Evolutionary conservation across 768 basidiomycete genomes (phyloP).

Genomic region (Boletus rex-veris): DNA sequence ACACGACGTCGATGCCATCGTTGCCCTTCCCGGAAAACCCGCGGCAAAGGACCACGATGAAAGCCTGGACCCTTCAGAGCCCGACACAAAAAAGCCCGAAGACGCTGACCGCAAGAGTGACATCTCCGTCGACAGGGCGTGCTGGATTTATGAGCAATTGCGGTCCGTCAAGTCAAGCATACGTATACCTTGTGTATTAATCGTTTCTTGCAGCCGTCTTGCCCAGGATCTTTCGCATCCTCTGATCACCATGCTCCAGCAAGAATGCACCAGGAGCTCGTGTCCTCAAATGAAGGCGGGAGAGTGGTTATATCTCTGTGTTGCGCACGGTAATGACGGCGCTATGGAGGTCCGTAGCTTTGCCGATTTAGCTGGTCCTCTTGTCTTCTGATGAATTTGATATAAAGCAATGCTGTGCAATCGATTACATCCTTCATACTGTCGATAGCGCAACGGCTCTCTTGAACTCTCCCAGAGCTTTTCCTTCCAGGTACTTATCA

Average conservation of each 20-base stretch:
- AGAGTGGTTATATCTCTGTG: slow-evolving; percentile 95
- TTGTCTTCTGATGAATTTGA: slow-evolving; percentile 16
- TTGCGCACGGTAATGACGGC: slow-evolving; percentile 87
- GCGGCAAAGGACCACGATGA: slow-evolving; percentile 26
- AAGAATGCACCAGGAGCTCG: slow-evolving; percentile 78
- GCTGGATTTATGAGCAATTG: slow-evolving; percentile 78
- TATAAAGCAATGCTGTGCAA: slow-evolving; percentile 87
- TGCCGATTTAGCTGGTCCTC: background rate
- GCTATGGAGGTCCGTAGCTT: slow-evolving; percentile 67
- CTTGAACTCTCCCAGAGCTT: slow-evolving; percentile 85
- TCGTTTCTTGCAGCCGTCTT: slow-evolving; percentile 54
- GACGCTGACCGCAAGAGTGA: slow-evolving; percentile 39
- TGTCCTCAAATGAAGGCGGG: slow-evolving; percentile 99
- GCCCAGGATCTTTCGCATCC: slow-evolving; percentile 87
- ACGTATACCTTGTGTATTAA: background rate
- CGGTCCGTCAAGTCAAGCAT: slow-evolving; percentile 34
- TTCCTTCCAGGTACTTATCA: slow-evolving; percentile 75
- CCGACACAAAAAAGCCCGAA: slow-evolving; percentile 30
- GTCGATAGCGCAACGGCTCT: slow-evolving; percentile 91
- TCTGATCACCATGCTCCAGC: slow-evolving; percentile 78
- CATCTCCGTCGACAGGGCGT: slow-evolving; percentile 69
- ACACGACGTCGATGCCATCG: slow-evolving; percentile 82
- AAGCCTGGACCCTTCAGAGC: slow-evolving; percentile 25
- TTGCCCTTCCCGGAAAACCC: slow-evolving; percentile 64
- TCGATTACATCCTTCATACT: slow-evolving; percentile 93